Evolutionary conservation across 148 eudicot species (phyloP).

Genomic region (Rhododendron henanense): DNA sequence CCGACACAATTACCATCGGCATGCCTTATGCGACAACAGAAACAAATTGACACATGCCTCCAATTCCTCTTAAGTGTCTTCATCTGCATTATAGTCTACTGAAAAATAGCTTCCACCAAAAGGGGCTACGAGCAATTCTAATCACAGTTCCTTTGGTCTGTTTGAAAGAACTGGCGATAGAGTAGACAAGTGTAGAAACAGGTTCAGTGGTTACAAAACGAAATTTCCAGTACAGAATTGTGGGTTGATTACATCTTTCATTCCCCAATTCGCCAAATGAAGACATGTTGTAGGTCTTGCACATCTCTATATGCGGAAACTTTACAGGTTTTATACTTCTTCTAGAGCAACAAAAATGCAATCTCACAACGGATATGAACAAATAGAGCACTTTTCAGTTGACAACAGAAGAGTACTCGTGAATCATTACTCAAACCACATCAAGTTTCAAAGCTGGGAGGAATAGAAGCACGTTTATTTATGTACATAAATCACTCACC

Average conservation of each 20-base stretch:
- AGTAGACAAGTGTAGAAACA: not conserved
- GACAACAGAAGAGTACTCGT: not conserved
- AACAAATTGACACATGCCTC: not conserved
- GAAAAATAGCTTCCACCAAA: not conserved
- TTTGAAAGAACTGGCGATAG: not conserved
- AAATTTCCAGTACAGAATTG: not conserved
- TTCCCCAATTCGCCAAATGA: not conserved
- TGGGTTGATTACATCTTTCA: not conserved
- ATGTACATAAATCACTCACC: slow-evolving; percentile 40
- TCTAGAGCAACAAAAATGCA: not conserved
- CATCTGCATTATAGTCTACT: not conserved
- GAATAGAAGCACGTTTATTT: not conserved
- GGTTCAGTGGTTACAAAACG: not conserved
- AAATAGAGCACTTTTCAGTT: not conserved
- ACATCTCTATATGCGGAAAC: not conserved
- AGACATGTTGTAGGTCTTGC: not conserved
- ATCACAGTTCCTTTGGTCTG: not conserved
- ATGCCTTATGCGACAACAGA: not conserved
- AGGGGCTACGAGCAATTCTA: not conserved
- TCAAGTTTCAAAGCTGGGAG: not conserved
- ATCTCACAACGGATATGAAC: not conserved
- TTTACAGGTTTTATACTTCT: not conserved
- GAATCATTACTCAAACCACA: not conserved
- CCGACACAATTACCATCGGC: not conserved
- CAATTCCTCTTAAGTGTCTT: not conserved